Evolutionary conservation across 768 basidiomycete genomes (phyloP), one percentile per base, ranked within the genome.

Genomic region (Grammothele lineata): DNA sequence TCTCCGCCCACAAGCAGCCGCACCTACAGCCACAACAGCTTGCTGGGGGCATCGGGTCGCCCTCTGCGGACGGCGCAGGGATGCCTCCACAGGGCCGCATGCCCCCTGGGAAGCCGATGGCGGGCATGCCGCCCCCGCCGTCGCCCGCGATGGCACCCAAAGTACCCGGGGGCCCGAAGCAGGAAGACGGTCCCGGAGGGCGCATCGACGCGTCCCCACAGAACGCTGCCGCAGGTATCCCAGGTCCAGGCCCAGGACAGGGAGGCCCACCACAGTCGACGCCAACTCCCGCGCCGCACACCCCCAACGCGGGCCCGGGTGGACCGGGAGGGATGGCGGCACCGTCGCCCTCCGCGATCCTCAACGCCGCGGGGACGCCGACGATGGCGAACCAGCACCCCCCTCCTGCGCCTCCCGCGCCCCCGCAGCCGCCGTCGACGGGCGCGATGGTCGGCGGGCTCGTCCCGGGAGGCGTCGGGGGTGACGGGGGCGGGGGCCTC

Each of bases 101-200:
- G 55, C 69, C 59, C 53, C 65, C 60, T 38, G 18, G 30, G 15
- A 70, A 70, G 43, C 59, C 68, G 1, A 72, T 70, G 67, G 21
- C 25, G 24, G 63, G 60, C 14, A 78, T 77, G 75, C 68, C 71
- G 62, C 78, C 78, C 0, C 78, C 75, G 10, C 75, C 78, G 4
- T 78, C 78, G 5, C 76, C 80, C 33, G 72, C 69, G 1, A 68
- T 68, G 54, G 49, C 48, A 10, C 19, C 51, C 32, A 57, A 62
- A 51, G 43, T 42, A 6, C 36, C 50, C 7, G 54, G 41, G 2
- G 42, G 40, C 23, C 33, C n/a, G 22, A 59, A 56, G 43, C 37
- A 32, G 19, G 54, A 57, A 12, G 48, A 42, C 22, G 42, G 46
- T 15, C 34, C 50, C 27, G 49, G n/a, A n/a, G n/a, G 49, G 2